phyloP scores from a whole-genome alignment of 2,329 filamentous ascomycete genomes.

The Didymella exigua region DNA sequence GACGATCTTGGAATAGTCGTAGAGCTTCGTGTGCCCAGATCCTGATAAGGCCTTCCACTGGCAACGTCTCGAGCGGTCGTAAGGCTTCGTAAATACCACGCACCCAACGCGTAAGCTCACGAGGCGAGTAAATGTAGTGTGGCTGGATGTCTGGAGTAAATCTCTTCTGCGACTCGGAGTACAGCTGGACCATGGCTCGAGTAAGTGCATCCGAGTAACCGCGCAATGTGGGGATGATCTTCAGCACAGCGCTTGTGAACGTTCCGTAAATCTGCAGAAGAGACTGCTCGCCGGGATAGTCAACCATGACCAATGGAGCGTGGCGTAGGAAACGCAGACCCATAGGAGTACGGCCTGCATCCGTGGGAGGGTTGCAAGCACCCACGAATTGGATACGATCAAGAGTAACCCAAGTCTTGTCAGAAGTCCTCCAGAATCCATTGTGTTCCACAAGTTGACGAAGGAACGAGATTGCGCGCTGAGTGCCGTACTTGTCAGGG shows the following conservation, averaged over 20 bases:
- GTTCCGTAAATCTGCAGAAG: slow-evolving; percentile 98
- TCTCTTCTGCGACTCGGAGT: slow-evolving; percentile 88
- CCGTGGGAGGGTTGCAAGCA: slow-evolving; percentile 96
- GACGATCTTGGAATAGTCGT: slow-evolving; percentile 93
- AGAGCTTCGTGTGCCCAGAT: slow-evolving; percentile 99
- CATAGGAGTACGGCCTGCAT: slow-evolving; percentile 93
- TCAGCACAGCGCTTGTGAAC: slow-evolving; percentile 94
- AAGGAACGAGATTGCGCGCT: slow-evolving; percentile 95
- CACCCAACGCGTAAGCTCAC: slow-evolving; percentile 97
- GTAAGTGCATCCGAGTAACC: slow-evolving; percentile 94
- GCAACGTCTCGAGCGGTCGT: slow-evolving; percentile 83
- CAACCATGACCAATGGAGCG: slow-evolving; percentile 98
- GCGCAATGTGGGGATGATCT: slow-evolving; percentile 92
- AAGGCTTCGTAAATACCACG: slow-evolving; percentile 98
- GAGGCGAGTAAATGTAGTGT: slow-evolving; percentile 98
- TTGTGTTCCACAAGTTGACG: slow-evolving; percentile 98
- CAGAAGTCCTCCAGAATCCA: slow-evolving; percentile 96
- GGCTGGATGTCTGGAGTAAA: slow-evolving; percentile 98
- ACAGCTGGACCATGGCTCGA: slow-evolving; percentile 96
- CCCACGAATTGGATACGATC: slow-evolving; percentile 99
- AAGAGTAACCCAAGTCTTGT: slow-evolving; percentile 96
- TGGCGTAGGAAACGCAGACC: slow-evolving; percentile 93
- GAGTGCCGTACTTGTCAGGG: slow-evolving; percentile 96
- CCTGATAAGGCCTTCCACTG: slow-evolving; percentile 87
- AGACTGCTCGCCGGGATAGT: slow-evolving; percentile 95